phyloP scores from a whole-genome alignment of 805 yeast species.

The Vanderwaltozyma verrucispora region DNA sequence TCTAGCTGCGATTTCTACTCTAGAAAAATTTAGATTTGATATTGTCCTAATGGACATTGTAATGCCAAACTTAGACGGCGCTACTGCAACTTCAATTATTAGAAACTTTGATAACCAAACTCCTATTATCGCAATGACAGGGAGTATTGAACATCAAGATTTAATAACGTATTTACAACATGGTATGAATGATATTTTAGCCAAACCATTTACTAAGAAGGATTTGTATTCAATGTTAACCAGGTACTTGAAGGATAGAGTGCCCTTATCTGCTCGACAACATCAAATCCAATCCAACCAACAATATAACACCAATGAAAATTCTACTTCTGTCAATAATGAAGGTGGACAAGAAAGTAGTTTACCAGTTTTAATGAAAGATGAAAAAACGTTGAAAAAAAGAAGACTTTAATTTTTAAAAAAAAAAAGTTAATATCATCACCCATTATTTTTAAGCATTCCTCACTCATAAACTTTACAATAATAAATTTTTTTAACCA shows the following conservation, averaged over 20 bases:
- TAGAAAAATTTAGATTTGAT: constrained; percentile 63
- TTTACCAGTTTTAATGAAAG: neutral
- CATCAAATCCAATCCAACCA: neutral
- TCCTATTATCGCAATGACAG: constrained; percentile 92
- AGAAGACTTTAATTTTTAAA: neutral
- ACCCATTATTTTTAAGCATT: too few relatives aligned
- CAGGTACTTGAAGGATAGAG: constrained; percentile 51
- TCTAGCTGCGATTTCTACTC: constrained; percentile 67
- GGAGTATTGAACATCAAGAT: constrained; percentile 76
- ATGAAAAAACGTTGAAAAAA: neutral
- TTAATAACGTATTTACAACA: constrained; percentile 69
- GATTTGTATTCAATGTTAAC: constrained; percentile 71
- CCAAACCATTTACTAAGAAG: constrained; percentile 87
- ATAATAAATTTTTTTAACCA: too few relatives aligned
- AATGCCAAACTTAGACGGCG: constrained; percentile 83
- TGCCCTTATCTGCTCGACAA: constrained; percentile 29
- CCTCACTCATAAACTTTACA: too few relatives aligned
- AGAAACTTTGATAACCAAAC: constrained; percentile 75
- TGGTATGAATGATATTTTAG: constrained; percentile 87
- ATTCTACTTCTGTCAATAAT: neutral
- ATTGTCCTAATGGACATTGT: constrained; percentile 79
- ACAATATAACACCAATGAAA: neutral
- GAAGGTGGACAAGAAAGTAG: neutral
- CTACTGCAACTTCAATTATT: constrained; percentile 82
- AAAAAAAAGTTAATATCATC: too few relatives aligned